Evolutionary conservation across 192 early-diverging fungal species (phyloP).

Genomic region (Thamnidium elegans): DNA sequence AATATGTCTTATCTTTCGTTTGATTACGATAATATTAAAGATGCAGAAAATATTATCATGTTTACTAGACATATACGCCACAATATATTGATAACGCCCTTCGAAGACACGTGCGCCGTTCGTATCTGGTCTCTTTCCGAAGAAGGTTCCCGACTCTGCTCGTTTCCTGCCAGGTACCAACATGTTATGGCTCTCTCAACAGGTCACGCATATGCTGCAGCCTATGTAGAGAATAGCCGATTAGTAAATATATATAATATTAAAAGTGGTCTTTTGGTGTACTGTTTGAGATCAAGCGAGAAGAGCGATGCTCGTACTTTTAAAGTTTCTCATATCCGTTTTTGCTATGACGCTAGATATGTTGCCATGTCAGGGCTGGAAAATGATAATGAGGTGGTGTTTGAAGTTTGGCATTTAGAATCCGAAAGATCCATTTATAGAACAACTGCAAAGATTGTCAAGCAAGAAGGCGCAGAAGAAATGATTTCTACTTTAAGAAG

Average conservation of each 20-base stretch:
- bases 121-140: constrained; percentile 1
- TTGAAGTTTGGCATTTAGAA: not conserved
- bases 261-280: not conserved
- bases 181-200: constrained; percentile 8
- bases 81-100: too few relatives aligned
- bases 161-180: not conserved
- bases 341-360: not conserved
- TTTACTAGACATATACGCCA: not conserved
- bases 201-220: not conserved
- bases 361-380: not conserved
- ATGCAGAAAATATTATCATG: not conserved
- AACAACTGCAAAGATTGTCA: not conserved
- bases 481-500: too few relatives aligned
- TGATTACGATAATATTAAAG: too few relatives aligned
- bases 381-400: not conserved
- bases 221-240: not conserved
- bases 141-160: not conserved
- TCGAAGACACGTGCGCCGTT: not conserved
- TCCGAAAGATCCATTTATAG: not conserved
- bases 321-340: constrained; percentile 2
- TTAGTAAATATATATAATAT: not conserved
- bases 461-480: not conserved
- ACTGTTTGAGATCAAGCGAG: not conserved
- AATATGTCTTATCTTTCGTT: not conserved
- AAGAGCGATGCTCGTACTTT: not conserved